Conservation (phyloP, 768 basidiomycete genomes). For the Leccinum pellstonianum region DNA sequence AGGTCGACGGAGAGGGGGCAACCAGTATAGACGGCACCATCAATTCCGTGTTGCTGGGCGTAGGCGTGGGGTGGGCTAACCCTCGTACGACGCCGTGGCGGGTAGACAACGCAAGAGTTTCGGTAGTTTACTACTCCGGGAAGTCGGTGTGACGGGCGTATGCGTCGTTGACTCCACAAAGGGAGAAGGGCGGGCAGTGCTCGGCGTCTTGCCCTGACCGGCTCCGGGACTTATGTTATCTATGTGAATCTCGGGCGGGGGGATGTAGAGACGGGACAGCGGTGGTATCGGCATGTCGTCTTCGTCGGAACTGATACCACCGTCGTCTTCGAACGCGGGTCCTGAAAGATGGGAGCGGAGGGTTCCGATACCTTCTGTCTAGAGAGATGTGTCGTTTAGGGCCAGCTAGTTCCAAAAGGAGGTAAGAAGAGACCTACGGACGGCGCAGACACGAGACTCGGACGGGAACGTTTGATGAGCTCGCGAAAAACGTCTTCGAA, state of each 20-base stretch:
- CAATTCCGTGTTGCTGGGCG: too few species aligned
- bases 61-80: not conserved
- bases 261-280: too few species aligned
- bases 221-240: too few species aligned
- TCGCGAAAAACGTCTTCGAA: too few species aligned
- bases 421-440: conserved; percentile 51
- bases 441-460: conserved; percentile 32
- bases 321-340: conserved; percentile 72
- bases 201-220: conserved; percentile 16
- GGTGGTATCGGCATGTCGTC: conserved; percentile 12
- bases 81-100: conserved; percentile 30
- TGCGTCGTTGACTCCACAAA: conserved; percentile 19
- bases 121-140: conserved; percentile 30
- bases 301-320: conserved; percentile 56
- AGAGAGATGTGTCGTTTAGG: not conserved
- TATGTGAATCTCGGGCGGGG: too few species aligned
- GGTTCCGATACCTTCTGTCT: conserved; percentile 89
- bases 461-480: too few species aligned
- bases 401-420: not conserved
- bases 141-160: conserved; percentile 30
- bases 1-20: too few species aligned
- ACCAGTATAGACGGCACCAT: too few species aligned
- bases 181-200: conserved; percentile 27
- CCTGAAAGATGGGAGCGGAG: conserved; percentile 58
- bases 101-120: conserved; percentile 34